Percentiles rank a stretch among this genome's conserved stretches.
These are phyloP conservation scores for Friedmanniomyces simplex DNA, from an alignment of 495 filamentous ascomycete genomes.

Conservation along the genomic window DNA sequence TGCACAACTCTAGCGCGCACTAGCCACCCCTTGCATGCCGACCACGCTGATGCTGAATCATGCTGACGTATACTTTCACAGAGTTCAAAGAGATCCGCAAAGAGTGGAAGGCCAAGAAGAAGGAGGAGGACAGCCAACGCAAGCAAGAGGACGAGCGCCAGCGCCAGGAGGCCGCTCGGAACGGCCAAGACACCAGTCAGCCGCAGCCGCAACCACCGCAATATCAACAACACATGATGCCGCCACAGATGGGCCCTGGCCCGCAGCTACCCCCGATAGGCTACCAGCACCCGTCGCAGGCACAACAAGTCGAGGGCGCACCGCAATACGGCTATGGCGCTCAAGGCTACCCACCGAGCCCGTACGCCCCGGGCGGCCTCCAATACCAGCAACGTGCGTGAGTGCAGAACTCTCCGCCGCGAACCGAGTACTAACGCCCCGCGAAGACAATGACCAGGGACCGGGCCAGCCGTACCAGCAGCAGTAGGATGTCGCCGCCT, in stretches of 20 bases:
- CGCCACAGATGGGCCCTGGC: conserved; percentile 38
- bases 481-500: neutral
- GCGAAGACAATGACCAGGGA: conserved; percentile 1
- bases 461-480: neutral
- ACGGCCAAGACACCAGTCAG: conserved; percentile 39
- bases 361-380: conserved; percentile 17
- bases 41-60: neutral
- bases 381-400: conserved; percentile 19
- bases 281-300: conserved; percentile 56
- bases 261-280: conserved; percentile 81
- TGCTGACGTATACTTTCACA: conserved; percentile 33
- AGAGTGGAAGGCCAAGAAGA: conserved; percentile 98
- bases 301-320: conserved; percentile 42
- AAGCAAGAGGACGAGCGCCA: conserved; percentile 87
- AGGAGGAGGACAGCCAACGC: conserved; percentile 86
- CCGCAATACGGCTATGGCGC: conserved; percentile 49
- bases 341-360: conserved; percentile 21
- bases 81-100: conserved; percentile 99
- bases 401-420: neutral
- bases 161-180: conserved; percentile 53
- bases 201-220: conserved; percentile 34
- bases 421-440: neutral
- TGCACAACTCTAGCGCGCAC: conserved; percentile 9
- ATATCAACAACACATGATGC: conserved; percentile 43
- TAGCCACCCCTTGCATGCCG: conserved; percentile 2